Percentiles rank a stretch among this genome's conserved stretches.
Evolutionary conservation across 306 rosid species (phyloP).

Genomic region (Hippophae gyantsensis): DNA sequence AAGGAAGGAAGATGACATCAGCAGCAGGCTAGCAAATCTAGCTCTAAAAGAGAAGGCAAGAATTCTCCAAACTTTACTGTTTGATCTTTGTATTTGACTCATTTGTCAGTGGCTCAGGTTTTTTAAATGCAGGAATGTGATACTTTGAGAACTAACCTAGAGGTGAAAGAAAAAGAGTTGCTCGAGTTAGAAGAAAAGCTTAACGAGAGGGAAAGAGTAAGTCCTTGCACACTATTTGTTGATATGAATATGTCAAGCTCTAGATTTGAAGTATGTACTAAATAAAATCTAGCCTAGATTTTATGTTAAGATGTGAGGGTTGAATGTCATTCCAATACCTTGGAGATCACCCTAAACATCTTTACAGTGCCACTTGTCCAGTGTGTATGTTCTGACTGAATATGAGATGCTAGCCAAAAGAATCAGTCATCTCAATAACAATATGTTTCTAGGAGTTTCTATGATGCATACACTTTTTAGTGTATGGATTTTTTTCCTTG

Average conservation of each 20-base stretch:
- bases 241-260: neutral
- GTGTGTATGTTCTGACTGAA: too few relatives aligned
- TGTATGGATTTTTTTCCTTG: neutral
- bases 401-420: neutral
- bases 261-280: neutral
- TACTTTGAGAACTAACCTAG: constrained; percentile 42
- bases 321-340: too few relatives aligned
- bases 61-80: constrained; percentile 6
- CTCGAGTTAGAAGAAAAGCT: constrained; percentile 62
- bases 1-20: constrained; percentile 70
- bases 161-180: constrained; percentile 68
- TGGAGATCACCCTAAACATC: too few relatives aligned
- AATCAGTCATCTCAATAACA: neutral
- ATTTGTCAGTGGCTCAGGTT: constrained; percentile 19
- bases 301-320: neutral
- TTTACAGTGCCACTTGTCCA: too few relatives aligned
- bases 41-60: constrained; percentile 69
- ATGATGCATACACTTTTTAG: neutral
- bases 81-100: constrained; percentile 3
- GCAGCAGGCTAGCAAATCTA: constrained; percentile 55
- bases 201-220: constrained; percentile 64
- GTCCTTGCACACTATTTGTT: constrained; percentile 18
- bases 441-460: neutral
- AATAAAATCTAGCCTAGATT: neutral
- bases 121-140: constrained; percentile 61